phyloP scores from a whole-genome alignment of 1,284 basidiomycete genomes.

The Cerioporus squamosus region DNA sequence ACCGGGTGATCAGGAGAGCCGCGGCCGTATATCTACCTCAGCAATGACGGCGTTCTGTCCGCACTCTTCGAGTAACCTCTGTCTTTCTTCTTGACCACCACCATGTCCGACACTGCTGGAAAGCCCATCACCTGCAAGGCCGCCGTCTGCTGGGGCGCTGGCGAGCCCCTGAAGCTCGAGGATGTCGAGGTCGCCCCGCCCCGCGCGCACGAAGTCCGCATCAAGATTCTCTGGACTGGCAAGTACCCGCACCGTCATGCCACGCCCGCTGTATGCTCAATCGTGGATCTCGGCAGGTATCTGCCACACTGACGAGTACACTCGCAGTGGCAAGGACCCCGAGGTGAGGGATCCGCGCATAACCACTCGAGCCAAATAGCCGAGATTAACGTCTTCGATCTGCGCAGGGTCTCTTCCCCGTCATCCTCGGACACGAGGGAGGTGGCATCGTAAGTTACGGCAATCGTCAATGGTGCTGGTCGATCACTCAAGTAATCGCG shows the following conservation, averaged over 20 bases:
- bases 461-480: not conserved
- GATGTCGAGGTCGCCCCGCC: conserved; percentile 95
- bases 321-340: conserved; percentile 94
- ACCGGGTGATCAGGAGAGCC: conserved; percentile 15
- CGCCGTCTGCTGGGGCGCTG: conserved; percentile 96
- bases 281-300: conserved; percentile 59
- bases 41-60: too few relatives aligned
- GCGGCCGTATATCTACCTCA: conserved; percentile 4
- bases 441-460: conserved; percentile 71
- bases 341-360: conserved; percentile 57
- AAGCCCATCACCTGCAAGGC: conserved; percentile 92
- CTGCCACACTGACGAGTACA: conserved; percentile 99
- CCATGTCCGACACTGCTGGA: conserved; percentile 72
- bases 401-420: conserved; percentile 86
- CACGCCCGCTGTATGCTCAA: not conserved
- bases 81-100: conserved; percentile 33
- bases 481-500: not conserved
- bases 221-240: conserved; percentile 91
- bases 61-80: not conserved
- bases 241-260: conserved; percentile 27
- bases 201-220: conserved; percentile 88
- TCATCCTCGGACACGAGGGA: conserved; percentile 93
- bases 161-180: conserved; percentile 88
- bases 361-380: conserved; percentile 8
- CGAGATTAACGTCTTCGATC: conserved; percentile 21